phyloP scores from a whole-genome alignment of 2,329 filamentous ascomycete species.

The Ceratocystis papillata region DNA sequence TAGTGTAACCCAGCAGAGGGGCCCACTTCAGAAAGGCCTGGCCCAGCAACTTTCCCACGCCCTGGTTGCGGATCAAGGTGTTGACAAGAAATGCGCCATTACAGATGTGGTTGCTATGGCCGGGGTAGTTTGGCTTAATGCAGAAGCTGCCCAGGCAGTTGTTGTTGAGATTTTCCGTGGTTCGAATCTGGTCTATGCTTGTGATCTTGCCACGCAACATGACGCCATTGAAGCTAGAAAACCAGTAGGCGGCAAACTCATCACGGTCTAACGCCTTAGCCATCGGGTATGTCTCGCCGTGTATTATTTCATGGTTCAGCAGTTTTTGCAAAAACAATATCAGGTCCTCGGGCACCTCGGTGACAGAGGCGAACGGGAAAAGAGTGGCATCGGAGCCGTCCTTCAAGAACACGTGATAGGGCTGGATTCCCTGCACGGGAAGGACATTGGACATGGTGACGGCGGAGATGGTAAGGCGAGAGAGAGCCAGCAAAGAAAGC shows the following conservation, averaged over 20 bases:
- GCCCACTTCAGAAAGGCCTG: conserved; percentile 70
- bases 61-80: conserved; percentile 59
- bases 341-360: conserved; percentile 64
- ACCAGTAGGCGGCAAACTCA: conserved; percentile 75
- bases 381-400: conserved; percentile 75
- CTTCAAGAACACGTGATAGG: conserved; percentile 58
- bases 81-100: conserved; percentile 73
- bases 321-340: conserved; percentile 70
- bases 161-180: conserved; percentile 65
- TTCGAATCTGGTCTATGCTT: conserved; percentile 30
- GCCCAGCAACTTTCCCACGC: conserved; percentile 64
- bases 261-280: conserved; percentile 62
- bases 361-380: conserved; percentile 66
- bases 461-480: not conserved
- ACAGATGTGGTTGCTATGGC: conserved; percentile 80
- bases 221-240: conserved; percentile 78
- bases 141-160: conserved; percentile 84
- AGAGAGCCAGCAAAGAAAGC: not conserved
- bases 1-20: conserved; percentile 72
- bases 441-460: conserved; percentile 45
- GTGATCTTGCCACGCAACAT: conserved; percentile 73
- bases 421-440: conserved; percentile 53
- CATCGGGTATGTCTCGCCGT: conserved; percentile 88
- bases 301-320: conserved; percentile 81
- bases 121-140: conserved; percentile 88